These are phyloP conservation scores for Takashimella koratensis DNA, from an alignment of 1,284 basidiomycete genomes.

Conservation along the genomic window DNA sequence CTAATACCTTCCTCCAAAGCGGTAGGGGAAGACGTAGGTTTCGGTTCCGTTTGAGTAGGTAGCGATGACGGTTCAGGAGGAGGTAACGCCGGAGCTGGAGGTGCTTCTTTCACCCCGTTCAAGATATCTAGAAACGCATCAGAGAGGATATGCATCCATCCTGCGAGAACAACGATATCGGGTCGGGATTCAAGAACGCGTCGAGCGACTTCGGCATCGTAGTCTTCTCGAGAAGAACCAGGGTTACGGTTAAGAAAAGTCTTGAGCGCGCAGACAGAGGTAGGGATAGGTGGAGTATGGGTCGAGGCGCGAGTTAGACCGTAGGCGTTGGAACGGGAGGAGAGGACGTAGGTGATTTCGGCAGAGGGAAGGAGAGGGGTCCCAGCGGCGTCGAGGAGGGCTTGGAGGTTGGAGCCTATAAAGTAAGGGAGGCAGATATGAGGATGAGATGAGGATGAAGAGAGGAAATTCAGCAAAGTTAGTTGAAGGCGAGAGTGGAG, in stretches of 20 bases:
- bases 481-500: neutral
- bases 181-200: conserved; percentile 64
- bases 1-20: neutral
- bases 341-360: conserved; percentile 76
- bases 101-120: conserved; percentile 29
- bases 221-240: conserved; percentile 72
- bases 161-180: conserved; percentile 86
- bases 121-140: conserved; percentile 54
- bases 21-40: conserved; percentile 5
- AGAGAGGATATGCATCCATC: conserved; percentile 92
- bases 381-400: conserved; percentile 81
- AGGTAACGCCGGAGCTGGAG: conserved; percentile 26
- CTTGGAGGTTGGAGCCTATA: conserved; percentile 89
- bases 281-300: conserved; percentile 71
- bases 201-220: conserved; percentile 77
- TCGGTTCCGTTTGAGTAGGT: conserved; percentile 16
- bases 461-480: neutral
- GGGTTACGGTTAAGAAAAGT: conserved; percentile 74
- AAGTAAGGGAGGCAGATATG: conserved; percentile 16
- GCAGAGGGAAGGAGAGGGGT: conserved; percentile 59
- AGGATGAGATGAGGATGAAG: neutral
- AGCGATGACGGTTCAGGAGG: conserved; percentile 13
- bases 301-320: conserved; percentile 75
- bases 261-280: conserved; percentile 77
- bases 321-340: conserved; percentile 87